These are phyloP conservation scores for Tausonia pullulans DNA, from an alignment of 1,284 basidiomycete species.

Conservation along the genomic window DNA sequence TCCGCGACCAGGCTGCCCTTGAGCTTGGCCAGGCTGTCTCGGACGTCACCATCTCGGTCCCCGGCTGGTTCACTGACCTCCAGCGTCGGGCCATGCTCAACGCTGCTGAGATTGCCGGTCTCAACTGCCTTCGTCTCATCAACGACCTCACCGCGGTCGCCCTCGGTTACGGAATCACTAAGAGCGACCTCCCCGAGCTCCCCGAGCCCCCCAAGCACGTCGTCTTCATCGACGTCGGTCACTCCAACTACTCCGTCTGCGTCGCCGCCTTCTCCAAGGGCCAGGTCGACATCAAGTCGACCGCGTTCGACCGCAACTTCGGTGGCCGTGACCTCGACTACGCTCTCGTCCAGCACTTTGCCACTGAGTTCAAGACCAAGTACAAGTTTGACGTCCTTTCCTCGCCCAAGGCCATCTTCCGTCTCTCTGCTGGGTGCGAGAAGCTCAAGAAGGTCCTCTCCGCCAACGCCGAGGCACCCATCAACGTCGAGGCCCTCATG, in stretches of 20 bases:
- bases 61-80: constrained; percentile 86
- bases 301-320: constrained; percentile 79
- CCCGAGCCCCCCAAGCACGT: constrained; percentile 70
- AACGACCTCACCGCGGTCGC: constrained; percentile 89
- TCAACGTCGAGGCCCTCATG: constrained; percentile 88
- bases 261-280: constrained; percentile 88
- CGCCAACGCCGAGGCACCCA: constrained; percentile 72
- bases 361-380: constrained; percentile 77
- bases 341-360: constrained; percentile 74
- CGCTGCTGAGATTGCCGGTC: constrained; percentile 72
- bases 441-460: constrained; percentile 60
- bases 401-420: constrained; percentile 83
- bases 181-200: constrained; percentile 73
- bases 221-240: constrained; percentile 84
- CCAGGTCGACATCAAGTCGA: constrained; percentile 68
- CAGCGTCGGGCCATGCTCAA: constrained; percentile 80
- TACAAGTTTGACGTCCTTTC: constrained; percentile 90
- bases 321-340: constrained; percentile 90
- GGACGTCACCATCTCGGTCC: constrained; percentile 85
- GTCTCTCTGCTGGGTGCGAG: constrained; percentile 67
- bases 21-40: constrained; percentile 77
- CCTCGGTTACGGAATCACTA: constrained; percentile 92
- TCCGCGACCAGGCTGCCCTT: constrained; percentile 66
- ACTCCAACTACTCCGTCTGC: constrained; percentile 72
- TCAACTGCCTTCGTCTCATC: constrained; percentile 82